These are phyloP conservation scores for Naumovozyma baii DNA, from an alignment of 805 yeast species.

Conservation along the genomic window DNA sequence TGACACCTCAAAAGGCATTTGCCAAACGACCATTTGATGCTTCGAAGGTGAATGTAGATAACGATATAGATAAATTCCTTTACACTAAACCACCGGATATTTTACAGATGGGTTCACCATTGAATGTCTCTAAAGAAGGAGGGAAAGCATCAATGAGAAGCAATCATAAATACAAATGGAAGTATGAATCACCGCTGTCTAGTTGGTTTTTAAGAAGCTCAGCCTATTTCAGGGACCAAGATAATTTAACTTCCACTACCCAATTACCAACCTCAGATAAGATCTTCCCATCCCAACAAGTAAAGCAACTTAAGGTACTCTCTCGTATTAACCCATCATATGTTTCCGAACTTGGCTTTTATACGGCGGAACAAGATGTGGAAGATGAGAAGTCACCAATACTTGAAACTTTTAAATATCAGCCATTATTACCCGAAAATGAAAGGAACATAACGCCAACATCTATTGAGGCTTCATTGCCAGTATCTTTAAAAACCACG, in stretches of 20 bases:
- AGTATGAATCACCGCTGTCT: slow-evolving; percentile 28
- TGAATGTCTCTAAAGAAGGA: slow-evolving; percentile 6
- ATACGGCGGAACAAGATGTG: background rate
- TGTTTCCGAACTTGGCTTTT: slow-evolving; percentile 2
- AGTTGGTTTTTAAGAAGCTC: slow-evolving; percentile 28
- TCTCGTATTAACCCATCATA: slow-evolving; percentile 12
- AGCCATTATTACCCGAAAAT: background rate
- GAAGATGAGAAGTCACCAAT: slow-evolving; percentile 21
- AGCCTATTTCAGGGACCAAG: slow-evolving; percentile 17
- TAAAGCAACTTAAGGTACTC: slow-evolving; percentile 22
- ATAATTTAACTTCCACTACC: slow-evolving; percentile 2
- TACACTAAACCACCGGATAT: slow-evolving; percentile 24
- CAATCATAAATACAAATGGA: slow-evolving; percentile 15
- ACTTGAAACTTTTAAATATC: slow-evolving; percentile 5
- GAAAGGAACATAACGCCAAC: background rate
- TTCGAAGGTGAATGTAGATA: slow-evolving; percentile 1
- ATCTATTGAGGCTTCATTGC: background rate
- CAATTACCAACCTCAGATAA: slow-evolving; percentile 4
- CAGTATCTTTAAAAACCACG: background rate
- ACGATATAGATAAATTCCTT: slow-evolving; percentile 16
- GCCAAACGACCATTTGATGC: slow-evolving; percentile 1
- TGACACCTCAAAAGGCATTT: slow-evolving; percentile 14
- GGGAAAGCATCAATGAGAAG: background rate
- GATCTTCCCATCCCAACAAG: slow-evolving; percentile 19
- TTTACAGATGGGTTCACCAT: slow-evolving; percentile 14